A percentile compares a stretch with the other conserved stretches of the same genome.
These are phyloP conservation scores for Herpetospermum pedunculosum DNA, from an alignment of 306 rosid genomes.

Conservation along the genomic window DNA sequence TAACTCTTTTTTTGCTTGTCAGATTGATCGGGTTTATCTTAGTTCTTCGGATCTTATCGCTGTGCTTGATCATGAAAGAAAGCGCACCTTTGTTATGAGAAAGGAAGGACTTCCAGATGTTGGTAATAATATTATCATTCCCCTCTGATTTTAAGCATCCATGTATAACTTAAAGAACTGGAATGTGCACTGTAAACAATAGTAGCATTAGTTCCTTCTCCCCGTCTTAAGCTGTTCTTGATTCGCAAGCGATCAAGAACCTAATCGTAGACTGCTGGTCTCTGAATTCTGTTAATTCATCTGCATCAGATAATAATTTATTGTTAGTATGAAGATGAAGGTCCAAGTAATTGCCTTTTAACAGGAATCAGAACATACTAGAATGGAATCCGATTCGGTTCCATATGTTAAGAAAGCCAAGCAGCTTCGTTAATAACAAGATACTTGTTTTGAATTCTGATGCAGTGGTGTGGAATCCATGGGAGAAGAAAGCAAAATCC, in stretches of 20 bases:
- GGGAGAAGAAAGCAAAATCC: conserved; percentile 64
- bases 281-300: not conserved
- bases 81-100: conserved; percentile 43
- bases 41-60: conserved; percentile 43
- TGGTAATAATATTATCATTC: conserved; percentile 28
- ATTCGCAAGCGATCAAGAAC: not conserved
- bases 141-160: not conserved
- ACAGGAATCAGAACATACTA: not conserved
- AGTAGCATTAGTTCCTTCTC: not conserved
- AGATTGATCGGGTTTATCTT: conserved; percentile 85
- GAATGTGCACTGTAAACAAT: not conserved
- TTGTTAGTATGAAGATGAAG: not conserved
- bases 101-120: conserved; percentile 85
- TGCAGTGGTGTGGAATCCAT: conserved; percentile 91
- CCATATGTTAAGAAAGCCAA: not conserved
- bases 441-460: conserved; percentile 5
- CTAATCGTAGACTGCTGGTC: not conserved
- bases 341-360: not conserved
- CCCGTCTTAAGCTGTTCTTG: not conserved
- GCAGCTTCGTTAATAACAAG: not conserved
- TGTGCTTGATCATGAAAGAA: conserved; percentile 70
- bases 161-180: not conserved
- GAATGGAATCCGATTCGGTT: not conserved
- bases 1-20: not conserved
- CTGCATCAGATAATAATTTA: not conserved